Evolutionary conservation across 305 asterid genomes (phyloP).

Genomic region (Solanum hybrid): DNA sequence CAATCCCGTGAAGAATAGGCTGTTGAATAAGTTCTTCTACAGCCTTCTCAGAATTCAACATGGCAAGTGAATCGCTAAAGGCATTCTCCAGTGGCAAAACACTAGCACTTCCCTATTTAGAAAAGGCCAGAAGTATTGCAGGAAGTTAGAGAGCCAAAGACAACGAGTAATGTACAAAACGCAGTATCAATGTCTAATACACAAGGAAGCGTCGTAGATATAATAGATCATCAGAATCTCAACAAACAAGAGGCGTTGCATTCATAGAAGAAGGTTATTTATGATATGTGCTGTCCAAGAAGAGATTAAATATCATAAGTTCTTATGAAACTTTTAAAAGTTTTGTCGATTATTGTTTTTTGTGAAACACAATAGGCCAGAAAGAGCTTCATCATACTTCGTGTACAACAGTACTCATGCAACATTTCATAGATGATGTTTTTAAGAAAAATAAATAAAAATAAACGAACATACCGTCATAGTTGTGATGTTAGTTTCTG

Average conservation of each 20-base stretch:
- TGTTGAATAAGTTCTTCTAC: slow-evolving; percentile 61
- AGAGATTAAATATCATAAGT: background rate
- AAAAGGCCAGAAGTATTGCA: slow-evolving; percentile 8
- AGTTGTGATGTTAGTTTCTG: background rate
- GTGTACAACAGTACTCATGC: background rate
- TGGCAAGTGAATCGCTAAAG: slow-evolving; percentile 32
- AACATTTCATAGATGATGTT: background rate
- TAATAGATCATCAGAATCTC: background rate
- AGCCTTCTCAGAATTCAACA: slow-evolving; percentile 46
- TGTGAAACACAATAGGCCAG: background rate
- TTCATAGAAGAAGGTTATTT: background rate
- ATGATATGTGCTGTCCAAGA: background rate
- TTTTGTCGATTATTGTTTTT: background rate
- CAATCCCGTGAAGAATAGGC: slow-evolving; percentile 71
- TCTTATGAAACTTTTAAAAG: background rate
- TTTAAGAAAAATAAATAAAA: background rate
- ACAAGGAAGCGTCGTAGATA: background rate
- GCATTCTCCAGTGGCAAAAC: slow-evolving; percentile 50
- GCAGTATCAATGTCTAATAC: background rate
- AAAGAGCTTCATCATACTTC: background rate
- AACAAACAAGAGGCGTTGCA: background rate
- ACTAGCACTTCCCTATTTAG: slow-evolving; percentile 40
- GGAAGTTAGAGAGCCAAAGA: background rate
- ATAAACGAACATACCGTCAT: background rate
- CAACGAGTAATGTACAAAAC: background rate